Evolutionary conservation across 2,329 filamentous ascomycete species (phyloP), one percentile per base, ranked within the genome.

Genomic region (Ustilaginoidea virens): DNA sequence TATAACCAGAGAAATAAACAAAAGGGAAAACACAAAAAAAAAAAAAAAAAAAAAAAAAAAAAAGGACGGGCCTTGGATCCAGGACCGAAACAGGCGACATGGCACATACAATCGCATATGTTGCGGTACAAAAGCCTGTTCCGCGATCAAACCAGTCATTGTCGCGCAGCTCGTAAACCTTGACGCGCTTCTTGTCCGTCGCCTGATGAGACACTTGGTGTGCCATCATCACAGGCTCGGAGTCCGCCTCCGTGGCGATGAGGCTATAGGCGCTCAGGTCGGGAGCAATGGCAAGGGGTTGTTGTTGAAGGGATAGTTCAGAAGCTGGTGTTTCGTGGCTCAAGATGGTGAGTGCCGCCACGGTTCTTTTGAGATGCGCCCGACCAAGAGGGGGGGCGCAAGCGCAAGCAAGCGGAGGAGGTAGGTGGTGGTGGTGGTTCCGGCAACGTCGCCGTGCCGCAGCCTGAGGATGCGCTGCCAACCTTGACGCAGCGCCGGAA

Each of bases 131-230:
- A 55, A 94, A 94, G 37, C 90, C 90, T 27, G 90, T 98, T 39
- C 90, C 90, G 47, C 87, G 71, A 59, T 98, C 90, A 52, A 87
- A 94, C 90, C 90, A 98, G 72, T 96, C 90, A 67, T 92, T 93
- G 60, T 93, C 85, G 55, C 82, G 83, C 47, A 98, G 70, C 63
- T 96, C 90, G 57, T 98, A 98, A 52, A 98, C 90, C 66, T 98
- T 98, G 57, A 96, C 90, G 66, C 90, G 69, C 55, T 69, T 74
- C 58, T 65, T 72, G 47, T 75, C 70, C 54, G 66, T 66, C 53
- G 64, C 58, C 60, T 65, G 67, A 69, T 73, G 69, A 70, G 70
- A 70, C 70, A 74, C 69, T 45, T 61, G 58, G 61, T 75, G 71
- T 70, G 72, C 72, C 72, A 77, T 77, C 64, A 72, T 74, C 70